Conservation (phyloP, 805 yeast species). For the Metschnikowia bowlesiae region DNA sequence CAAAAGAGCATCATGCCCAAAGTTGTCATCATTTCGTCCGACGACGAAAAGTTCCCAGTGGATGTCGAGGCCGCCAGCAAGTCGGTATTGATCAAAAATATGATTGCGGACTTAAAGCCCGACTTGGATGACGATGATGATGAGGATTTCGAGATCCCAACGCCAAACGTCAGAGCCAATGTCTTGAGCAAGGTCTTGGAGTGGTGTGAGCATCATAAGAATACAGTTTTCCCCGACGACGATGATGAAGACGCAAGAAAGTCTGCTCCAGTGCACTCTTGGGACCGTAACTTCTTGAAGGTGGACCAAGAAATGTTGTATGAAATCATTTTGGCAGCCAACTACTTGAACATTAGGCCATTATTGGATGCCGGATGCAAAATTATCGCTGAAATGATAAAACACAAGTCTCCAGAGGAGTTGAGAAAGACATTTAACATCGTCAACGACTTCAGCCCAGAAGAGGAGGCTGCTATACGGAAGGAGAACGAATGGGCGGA, state of each 20-base stretch:
- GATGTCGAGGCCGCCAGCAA: conserved; percentile 82
- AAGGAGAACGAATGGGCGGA: conserved; percentile 92
- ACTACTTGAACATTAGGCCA: conserved; percentile 71
- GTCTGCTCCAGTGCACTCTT: conserved; percentile 87
- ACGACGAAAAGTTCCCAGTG: conserved; percentile 73
- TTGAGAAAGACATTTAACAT: conserved; percentile 76
- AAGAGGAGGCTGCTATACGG: conserved; percentile 82
- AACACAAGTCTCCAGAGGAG: conserved; percentile 76
- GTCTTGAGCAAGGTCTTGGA: conserved; percentile 89
- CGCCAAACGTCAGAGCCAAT: conserved; percentile 83
- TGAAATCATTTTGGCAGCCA: conserved; percentile 78
- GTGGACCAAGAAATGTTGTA: conserved; percentile 90
- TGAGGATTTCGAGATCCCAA: conserved; percentile 72
- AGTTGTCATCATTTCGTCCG: conserved; percentile 67
- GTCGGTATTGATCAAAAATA: conserved; percentile 77
- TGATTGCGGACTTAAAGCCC: conserved; percentile 67
- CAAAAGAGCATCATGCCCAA: conserved; percentile 24
- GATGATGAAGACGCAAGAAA: conserved; percentile 83
- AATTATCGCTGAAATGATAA: conserved; percentile 79
- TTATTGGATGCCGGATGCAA: conserved; percentile 75
- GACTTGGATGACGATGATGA: conserved; percentile 54
- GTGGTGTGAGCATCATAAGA: conserved; percentile 94
- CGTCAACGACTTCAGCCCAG: conserved; percentile 79
- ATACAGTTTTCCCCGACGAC: conserved; percentile 66
- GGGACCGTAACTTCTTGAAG: conserved; percentile 92